Evolutionary conservation across 768 basidiomycete genomes (phyloP).

Genomic region (Collybia sordida): DNA sequence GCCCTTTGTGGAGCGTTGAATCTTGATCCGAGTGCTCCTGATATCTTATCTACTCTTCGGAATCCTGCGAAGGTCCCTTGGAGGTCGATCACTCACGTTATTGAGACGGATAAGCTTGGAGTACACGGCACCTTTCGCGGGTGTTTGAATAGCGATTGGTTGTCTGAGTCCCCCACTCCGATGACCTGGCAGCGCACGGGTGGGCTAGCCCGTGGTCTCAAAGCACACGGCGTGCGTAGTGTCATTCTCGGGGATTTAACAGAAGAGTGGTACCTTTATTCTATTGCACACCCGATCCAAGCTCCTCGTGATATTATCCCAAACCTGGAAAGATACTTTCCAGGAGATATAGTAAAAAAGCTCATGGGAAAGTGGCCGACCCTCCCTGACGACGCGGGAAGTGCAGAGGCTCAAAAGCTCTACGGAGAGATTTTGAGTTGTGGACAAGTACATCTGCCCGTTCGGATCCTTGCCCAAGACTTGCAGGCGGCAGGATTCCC

Average conservation of each 20-base stretch:
- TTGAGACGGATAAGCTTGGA: constrained; percentile 58
- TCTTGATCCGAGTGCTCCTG: constrained; percentile 51
- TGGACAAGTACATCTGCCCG: constrained; percentile 68
- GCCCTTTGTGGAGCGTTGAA: constrained; percentile 57
- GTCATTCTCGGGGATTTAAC: constrained; percentile 67
- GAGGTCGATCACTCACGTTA: constrained; percentile 50
- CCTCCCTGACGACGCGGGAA: constrained; percentile 37
- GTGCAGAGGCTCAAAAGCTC: constrained; percentile 41
- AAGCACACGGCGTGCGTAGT: constrained; percentile 56
- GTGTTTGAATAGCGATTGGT: constrained; percentile 59
- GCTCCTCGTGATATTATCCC: constrained; percentile 48
- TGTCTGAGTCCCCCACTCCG: constrained; percentile 49
- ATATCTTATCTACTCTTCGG: constrained; percentile 49
- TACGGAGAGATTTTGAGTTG: constrained; percentile 63
- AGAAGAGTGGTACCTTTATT: constrained; percentile 80
- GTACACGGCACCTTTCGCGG: constrained; percentile 69
- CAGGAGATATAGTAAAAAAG: constrained; percentile 40
- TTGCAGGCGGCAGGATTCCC: constrained; percentile 57
- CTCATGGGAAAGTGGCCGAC: constrained; percentile 45
- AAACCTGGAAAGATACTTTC: constrained; percentile 65
- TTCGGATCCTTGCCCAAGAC: constrained; percentile 62
- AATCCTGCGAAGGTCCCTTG: constrained; percentile 49
- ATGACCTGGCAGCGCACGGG: constrained; percentile 72
- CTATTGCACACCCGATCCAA: constrained; percentile 62
- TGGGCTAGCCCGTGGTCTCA: constrained; percentile 51